phyloP scores from a whole-genome alignment of 2,329 filamentous ascomycete genomes.

The Neodidymelliopsis sp. region DNA sequence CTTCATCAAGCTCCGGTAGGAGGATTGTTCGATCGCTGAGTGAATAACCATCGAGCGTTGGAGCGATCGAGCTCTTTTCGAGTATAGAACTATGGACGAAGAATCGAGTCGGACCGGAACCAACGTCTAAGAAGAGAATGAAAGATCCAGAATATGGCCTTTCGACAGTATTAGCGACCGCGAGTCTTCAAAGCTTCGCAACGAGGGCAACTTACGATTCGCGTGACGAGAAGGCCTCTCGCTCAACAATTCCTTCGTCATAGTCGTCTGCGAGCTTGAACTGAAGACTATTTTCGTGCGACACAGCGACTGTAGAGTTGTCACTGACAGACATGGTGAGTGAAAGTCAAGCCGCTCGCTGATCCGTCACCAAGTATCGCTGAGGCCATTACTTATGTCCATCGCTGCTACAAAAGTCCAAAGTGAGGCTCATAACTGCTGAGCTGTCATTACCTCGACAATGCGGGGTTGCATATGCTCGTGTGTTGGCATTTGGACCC shows the following conservation, averaged over 20 bases:
- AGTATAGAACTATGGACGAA: slow-evolving; percentile 36
- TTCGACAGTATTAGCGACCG: background rate
- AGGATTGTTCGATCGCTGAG: background rate
- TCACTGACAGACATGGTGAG: background rate
- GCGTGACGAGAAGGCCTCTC: too few species aligned
- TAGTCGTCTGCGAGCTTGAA: too few species aligned
- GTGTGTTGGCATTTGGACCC: slow-evolving; percentile 33
- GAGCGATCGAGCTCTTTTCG: slow-evolving; percentile 28
- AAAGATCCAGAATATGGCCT: slow-evolving; percentile 5
- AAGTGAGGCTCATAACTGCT: slow-evolving; percentile 32
- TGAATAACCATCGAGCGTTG: slow-evolving; percentile 15
- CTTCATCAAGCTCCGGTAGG: slow-evolving; percentile 1
- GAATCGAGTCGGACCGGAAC: slow-evolving; percentile 28
- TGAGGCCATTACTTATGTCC: too few species aligned
- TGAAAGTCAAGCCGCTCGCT: too few species aligned
- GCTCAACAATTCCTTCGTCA: too few species aligned
- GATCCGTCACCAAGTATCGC: too few species aligned
- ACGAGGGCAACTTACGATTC: slow-evolving; percentile 3
- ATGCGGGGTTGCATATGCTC: slow-evolving; percentile 27
- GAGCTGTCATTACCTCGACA: slow-evolving; percentile 24
- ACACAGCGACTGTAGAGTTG: background rate
- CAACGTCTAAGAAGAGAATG: slow-evolving; percentile 25
- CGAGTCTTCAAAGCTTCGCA: too few species aligned
- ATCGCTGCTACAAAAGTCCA: too few species aligned
- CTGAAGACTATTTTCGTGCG: background rate